Evolutionary conservation across 805 yeast genomes (phyloP).

Genomic region (Wickerhamomyces rabaulensis): DNA sequence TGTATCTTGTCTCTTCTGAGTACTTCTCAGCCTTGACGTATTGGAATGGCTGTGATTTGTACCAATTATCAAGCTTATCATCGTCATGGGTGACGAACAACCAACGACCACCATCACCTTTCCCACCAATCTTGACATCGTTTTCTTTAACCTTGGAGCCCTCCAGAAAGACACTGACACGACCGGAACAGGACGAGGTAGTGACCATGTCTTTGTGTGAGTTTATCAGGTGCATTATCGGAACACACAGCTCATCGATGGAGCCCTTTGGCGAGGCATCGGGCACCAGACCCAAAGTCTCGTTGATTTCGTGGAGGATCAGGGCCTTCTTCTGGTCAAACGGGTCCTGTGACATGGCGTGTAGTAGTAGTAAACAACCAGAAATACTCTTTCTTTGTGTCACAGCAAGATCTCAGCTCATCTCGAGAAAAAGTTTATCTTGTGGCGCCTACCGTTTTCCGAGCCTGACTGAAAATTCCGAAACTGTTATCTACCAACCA

Average conservation of each 20-base stretch:
- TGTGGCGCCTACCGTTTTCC: not conserved
- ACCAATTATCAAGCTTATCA: conserved; percentile 44
- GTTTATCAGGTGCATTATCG: conserved; percentile 67
- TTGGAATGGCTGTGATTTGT: conserved; percentile 23
- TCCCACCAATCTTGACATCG: conserved; percentile 58
- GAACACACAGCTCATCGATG: conserved; percentile 69
- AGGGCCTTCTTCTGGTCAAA: conserved; percentile 62
- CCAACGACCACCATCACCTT: conserved; percentile 89
- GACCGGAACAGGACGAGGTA: conserved; percentile 84
- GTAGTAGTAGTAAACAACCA: not conserved
- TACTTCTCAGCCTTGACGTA: conserved; percentile 10
- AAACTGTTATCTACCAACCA: not conserved
- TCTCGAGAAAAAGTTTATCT: not conserved
- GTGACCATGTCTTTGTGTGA: conserved; percentile 65
- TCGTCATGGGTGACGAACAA: conserved; percentile 70
- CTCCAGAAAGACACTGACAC: conserved; percentile 78
- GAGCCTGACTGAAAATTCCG: too few species aligned
- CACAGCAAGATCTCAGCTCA: not conserved
- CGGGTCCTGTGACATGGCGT: conserved; percentile 31
- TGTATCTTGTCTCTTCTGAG: conserved; percentile 39
- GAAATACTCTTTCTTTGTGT: too few species aligned
- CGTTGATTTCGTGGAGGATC: conserved; percentile 47
- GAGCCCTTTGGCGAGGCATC: conserved; percentile 87
- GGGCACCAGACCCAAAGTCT: conserved; percentile 36
- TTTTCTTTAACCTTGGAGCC: conserved; percentile 45